Conservation (phyloP, 2,329 filamentous ascomycete species). For the Colletotrichum paranaense region DNA sequence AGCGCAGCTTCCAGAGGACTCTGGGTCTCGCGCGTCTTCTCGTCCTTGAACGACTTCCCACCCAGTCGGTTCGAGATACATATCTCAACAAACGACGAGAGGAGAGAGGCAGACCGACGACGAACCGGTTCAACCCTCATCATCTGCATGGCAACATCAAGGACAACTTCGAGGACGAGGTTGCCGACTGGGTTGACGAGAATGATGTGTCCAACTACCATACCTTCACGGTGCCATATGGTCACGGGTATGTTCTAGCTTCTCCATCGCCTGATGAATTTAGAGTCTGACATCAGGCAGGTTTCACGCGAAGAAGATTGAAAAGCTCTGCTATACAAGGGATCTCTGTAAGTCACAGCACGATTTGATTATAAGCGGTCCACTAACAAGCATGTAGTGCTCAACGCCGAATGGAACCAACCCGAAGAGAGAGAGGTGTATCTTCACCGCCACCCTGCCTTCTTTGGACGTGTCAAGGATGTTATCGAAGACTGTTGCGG, state of each 20-base stretch:
- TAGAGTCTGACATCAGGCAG: constrained; percentile 19
- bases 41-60: constrained; percentile 83
- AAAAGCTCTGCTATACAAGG: constrained; percentile 84
- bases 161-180: constrained; percentile 79
- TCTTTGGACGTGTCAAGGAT: constrained; percentile 82
- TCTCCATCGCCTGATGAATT: not conserved
- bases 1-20: constrained; percentile 81
- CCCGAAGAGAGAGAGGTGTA: constrained; percentile 79
- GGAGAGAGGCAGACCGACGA: constrained; percentile 76
- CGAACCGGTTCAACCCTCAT: constrained; percentile 55
- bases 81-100: constrained; percentile 77
- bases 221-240: constrained; percentile 79
- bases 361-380: too few species aligned
- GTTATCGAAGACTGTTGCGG: constrained; percentile 86
- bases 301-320: constrained; percentile 77
- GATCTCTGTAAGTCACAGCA: constrained; percentile 67
- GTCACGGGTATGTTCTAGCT: constrained; percentile 49
- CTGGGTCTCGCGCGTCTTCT: constrained; percentile 82
- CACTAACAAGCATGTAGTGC: constrained; percentile 50
- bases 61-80: constrained; percentile 71
- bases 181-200: constrained; percentile 84
- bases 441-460: constrained; percentile 86
- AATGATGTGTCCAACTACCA: constrained; percentile 85
- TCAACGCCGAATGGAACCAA: constrained; percentile 91
- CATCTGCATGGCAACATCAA: constrained; percentile 79